Conservation (phyloP, 441 rosid species). For the Manihot esculenta region DNA sequence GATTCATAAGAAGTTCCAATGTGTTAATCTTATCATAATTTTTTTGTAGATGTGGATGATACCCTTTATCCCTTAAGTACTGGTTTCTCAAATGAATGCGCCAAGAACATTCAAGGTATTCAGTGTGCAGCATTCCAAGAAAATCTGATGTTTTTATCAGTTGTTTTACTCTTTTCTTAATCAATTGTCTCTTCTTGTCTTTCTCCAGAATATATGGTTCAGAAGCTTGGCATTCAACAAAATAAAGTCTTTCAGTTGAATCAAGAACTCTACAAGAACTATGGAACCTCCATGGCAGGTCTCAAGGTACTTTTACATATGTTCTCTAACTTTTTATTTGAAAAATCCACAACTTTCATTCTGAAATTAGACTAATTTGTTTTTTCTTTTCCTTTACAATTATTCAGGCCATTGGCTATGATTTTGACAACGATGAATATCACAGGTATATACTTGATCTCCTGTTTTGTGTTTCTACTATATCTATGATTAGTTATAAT, state of each 20-base stretch:
- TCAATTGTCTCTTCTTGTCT: background rate
- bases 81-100: conserved; percentile 57
- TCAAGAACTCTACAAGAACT: conserved; percentile 58
- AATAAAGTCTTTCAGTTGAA: conserved; percentile 49
- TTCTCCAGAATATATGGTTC: conserved; percentile 68
- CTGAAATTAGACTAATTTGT: background rate
- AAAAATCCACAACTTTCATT: background rate
- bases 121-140: background rate
- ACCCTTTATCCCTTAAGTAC: conserved; percentile 78
- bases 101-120: conserved; percentile 69
- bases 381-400: background rate
- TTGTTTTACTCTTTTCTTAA: background rate
- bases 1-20: too few species aligned
- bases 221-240: conserved; percentile 65
- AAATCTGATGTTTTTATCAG: background rate
- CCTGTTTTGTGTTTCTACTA: background rate
- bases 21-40: background rate
- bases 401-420: conserved; percentile 77
- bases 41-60: conserved; percentile 70
- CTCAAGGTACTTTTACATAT: too few species aligned
- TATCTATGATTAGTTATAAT: background rate
- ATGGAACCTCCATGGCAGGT: conserved; percentile 98
- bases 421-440: conserved; percentile 79
- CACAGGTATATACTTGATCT: conserved; percentile 47
- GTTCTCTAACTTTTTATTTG: too few species aligned